Conservation (phyloP, 2,329 filamentous ascomycete species). For the Penicillium janthinellum region DNA sequence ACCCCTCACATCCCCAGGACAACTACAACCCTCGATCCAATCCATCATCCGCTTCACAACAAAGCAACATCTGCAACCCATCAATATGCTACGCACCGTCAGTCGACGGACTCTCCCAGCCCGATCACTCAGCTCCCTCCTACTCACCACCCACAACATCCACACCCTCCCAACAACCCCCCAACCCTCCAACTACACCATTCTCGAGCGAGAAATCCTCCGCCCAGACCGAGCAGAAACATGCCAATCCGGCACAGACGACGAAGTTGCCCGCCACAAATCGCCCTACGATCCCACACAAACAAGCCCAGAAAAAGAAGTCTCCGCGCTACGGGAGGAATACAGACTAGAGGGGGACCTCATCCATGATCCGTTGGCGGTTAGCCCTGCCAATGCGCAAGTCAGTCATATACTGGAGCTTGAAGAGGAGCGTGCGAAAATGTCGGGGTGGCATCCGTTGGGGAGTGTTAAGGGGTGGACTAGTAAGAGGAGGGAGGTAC, state of each 20-base stretch:
- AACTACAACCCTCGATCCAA: neutral
- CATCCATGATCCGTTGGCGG: conserved; percentile 23
- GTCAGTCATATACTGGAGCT: conserved; percentile 25
- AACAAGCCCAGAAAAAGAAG: conserved; percentile 26
- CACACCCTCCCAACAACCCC: neutral
- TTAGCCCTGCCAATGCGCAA: conserved; percentile 28
- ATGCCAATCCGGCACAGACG: conserved; percentile 30
- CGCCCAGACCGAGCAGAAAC: conserved; percentile 25
- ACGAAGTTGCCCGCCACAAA: conserved; percentile 29
- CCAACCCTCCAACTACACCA: neutral
- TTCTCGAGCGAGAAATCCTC: conserved; percentile 23
- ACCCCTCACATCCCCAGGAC: neutral
- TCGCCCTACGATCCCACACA: conserved; percentile 30
- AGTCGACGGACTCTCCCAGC: neutral
- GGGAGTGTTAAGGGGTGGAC: conserved; percentile 30
- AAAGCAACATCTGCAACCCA: neutral
- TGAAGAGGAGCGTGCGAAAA: conserved; percentile 19
- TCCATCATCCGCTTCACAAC: neutral
- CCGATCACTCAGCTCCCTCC: neutral
- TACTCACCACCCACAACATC: neutral
- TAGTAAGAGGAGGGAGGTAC: conserved; percentile 23
- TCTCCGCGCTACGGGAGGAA: conserved; percentile 24
- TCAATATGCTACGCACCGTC: neutral
- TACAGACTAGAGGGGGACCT: conserved; percentile 24
- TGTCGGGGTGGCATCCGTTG: conserved; percentile 17